These are phyloP conservation scores for Nannizziopsis arthrosporioides DNA, from an alignment of 2,329 filamentous ascomycete genomes.

Conservation along the genomic window DNA sequence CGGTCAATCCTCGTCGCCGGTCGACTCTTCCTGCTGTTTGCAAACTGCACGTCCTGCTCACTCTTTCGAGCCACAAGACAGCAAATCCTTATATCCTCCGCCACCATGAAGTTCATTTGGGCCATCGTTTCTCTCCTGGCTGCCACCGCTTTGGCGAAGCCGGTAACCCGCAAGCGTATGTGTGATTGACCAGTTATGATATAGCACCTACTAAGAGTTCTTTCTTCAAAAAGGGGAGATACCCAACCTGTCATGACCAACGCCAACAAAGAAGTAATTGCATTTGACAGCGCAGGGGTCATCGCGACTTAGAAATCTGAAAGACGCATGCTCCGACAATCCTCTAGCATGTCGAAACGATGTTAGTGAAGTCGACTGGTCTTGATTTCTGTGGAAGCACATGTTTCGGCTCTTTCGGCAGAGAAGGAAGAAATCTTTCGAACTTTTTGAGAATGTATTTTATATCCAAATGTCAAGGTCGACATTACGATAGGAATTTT, in stretches of 20 bases:
- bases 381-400: too few relatives aligned
- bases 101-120: constrained; percentile 15
- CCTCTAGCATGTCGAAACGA: too few relatives aligned
- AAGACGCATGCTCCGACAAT: not conserved
- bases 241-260: constrained; percentile 15
- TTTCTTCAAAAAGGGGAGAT: constrained; percentile 10
- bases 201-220: not conserved
- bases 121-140: constrained; percentile 13
- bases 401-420: too few relatives aligned
- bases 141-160: constrained; percentile 13
- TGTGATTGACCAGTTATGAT: not conserved
- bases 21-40: not conserved
- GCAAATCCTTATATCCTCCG: too few relatives aligned
- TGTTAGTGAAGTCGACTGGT: too few relatives aligned
- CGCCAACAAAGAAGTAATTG: constrained; percentile 11
- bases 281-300: constrained; percentile 14
- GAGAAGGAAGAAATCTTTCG: not conserved
- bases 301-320: constrained; percentile 8
- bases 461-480: not conserved
- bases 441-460: not conserved
- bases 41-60: not conserved
- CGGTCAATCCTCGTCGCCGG: not conserved
- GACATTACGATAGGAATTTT: not conserved
- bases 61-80: not conserved
- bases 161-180: constrained; percentile 13